phyloP scores from a whole-genome alignment of 441 rosid genomes.

The Kokia cookei region DNA sequence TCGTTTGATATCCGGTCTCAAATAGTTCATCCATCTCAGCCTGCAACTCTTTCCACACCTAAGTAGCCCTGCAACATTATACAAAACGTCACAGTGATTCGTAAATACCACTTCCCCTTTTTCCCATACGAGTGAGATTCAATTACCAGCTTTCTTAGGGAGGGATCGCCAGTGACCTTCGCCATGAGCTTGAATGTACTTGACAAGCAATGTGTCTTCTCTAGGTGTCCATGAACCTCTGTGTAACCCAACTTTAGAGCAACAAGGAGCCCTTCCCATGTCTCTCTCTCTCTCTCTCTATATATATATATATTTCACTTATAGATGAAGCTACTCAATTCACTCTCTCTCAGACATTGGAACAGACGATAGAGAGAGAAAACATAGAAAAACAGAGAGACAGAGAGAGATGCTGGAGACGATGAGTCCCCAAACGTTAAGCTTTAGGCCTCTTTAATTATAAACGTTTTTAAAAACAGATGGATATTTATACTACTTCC shows the following conservation, averaged over 20 bases:
- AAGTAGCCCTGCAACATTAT: conserved; percentile 35
- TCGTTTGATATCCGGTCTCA: conserved; percentile 59
- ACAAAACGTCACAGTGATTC: too few relatives aligned
- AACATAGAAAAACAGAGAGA: neutral
- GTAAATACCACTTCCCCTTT: too few relatives aligned
- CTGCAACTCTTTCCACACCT: conserved; percentile 67
- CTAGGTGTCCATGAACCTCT: conserved; percentile 64
- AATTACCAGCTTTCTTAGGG: conserved; percentile 60
- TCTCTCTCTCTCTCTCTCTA: neutral
- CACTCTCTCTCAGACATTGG: neutral
- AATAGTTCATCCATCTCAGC: conserved; percentile 65
- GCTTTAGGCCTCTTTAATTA: neutral
- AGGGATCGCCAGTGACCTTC: conserved; percentile 70
- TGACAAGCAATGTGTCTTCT: conserved; percentile 54
- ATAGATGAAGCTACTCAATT: neutral
- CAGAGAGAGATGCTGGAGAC: neutral
- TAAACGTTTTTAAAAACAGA: neutral
- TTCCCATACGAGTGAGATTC: neutral
- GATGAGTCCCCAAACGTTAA: neutral
- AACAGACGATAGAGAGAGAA: neutral
- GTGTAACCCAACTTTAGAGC: conserved; percentile 57
- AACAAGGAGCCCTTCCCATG: conserved; percentile 75
- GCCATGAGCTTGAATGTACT: conserved; percentile 41
- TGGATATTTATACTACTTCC: neutral
- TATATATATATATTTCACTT: neutral